Evolutionary conservation across 2,329 filamentous ascomycete genomes (phyloP).

Genomic region (Ophidiomyces ophidiicola): DNA sequence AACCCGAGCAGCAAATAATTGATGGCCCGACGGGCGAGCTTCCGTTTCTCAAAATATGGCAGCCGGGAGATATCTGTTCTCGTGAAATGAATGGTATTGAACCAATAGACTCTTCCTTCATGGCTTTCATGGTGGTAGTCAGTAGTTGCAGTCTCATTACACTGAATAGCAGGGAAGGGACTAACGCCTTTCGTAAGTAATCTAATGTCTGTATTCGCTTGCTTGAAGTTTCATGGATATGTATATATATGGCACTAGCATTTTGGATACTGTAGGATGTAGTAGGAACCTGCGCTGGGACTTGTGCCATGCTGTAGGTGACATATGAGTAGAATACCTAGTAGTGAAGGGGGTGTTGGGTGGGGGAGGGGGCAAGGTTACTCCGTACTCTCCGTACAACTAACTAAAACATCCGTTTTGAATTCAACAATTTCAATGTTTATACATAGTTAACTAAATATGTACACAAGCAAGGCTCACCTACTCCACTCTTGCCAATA

Average conservation of each 20-base stretch:
- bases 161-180: conserved; percentile 17
- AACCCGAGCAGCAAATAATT: conserved; percentile 89
- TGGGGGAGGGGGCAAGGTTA: no score
- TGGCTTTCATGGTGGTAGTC: conserved; percentile 47
- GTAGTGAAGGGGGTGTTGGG: no score
- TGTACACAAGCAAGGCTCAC: no score
- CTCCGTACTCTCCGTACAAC: no score
- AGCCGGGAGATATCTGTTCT: conserved; percentile 66
- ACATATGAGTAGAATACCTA: no score
- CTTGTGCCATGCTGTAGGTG: conserved; percentile 19
- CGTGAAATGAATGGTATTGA: conserved; percentile 90
- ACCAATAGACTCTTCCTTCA: conserved; percentile 92
- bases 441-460: no score
- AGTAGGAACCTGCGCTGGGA: conserved; percentile 24
- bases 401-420: no score
- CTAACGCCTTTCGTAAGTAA: conserved; percentile 83
- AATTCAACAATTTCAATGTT: no score
- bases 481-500: no score
- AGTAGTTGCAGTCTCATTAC: background rate
- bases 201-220: conserved; percentile 92
- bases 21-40: conserved; percentile 77
- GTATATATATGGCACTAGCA: conserved; percentile 47
- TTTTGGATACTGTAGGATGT: conserved; percentile 35
- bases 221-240: conserved; percentile 71
- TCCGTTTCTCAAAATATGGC: conserved; percentile 72